Evolutionary conservation across 73 alveolate genomes (phyloP).

Genomic region (Stentor roeselii): DNA sequence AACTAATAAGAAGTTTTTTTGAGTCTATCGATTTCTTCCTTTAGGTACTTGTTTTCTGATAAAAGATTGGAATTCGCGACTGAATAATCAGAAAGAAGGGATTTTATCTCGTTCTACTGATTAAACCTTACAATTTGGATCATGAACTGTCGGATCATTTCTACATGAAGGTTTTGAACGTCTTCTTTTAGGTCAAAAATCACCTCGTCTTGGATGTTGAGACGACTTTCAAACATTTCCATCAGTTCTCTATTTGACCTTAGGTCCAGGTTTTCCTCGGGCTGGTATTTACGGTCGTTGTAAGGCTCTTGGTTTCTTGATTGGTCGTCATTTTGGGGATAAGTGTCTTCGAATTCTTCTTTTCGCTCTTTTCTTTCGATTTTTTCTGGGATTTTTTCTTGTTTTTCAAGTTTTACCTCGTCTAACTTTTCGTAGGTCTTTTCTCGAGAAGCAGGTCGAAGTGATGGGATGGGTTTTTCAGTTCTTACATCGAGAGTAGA

Average conservation of each 20-base stretch:
- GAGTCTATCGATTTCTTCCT: slow-evolving; percentile 14
- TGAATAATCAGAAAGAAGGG: not conserved
- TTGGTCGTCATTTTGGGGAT: slow-evolving; percentile 15
- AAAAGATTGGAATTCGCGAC: slow-evolving; percentile 1
- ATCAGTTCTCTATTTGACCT: not conserved
- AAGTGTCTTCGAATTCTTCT: not conserved
- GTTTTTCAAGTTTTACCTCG: slow-evolving; percentile 7
- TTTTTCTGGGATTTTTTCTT: not conserved
- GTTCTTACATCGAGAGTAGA: not conserved
- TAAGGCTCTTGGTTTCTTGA: not conserved
- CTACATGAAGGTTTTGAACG: slow-evolving; percentile 44
- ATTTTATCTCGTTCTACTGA: slow-evolving; percentile 11
- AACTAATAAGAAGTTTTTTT: slow-evolving; percentile 1
- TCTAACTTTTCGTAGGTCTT: not conserved
- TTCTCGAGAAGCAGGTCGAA: not conserved
- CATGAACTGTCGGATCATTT: slow-evolving; percentile 45
- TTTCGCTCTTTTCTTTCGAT: not conserved
- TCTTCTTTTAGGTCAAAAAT: slow-evolving; percentile 3
- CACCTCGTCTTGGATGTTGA: slow-evolving; percentile 23
- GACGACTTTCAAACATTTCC: slow-evolving; percentile 16
- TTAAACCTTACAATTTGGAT: slow-evolving; percentile 37
- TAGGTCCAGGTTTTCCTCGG: not conserved
- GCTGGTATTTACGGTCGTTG: not conserved
- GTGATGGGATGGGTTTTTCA: not conserved
- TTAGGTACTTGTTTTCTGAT: not conserved